Percentiles rank a stretch among this genome's conserved stretches.
Conservation (phyloP, 257 asterid species). For the Rehmannia glutinosa region DNA sequence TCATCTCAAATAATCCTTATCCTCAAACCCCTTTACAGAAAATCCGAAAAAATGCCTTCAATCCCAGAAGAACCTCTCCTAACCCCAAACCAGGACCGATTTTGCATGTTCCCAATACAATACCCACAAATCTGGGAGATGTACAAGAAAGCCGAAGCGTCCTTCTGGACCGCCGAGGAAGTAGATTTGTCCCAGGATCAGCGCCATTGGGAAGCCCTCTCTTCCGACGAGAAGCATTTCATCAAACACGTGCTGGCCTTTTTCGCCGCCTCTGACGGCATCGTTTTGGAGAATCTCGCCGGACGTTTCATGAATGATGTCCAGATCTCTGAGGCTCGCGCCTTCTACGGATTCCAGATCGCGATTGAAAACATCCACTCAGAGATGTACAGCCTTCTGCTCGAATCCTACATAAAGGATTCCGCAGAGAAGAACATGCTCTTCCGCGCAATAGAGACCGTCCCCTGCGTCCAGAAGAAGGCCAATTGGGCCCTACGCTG, state of each 20-base stretch:
- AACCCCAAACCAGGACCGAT: constrained; percentile 74
- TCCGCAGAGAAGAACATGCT: constrained; percentile 52
- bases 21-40: neutral
- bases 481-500: constrained; percentile 91
- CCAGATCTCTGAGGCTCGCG: constrained; percentile 92
- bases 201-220: constrained; percentile 66
- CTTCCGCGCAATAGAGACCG: constrained; percentile 77
- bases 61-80: constrained; percentile 82
- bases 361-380: constrained; percentile 96
- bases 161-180: constrained; percentile 98
- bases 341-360: constrained; percentile 89
- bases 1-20: neutral
- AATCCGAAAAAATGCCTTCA: constrained; percentile 49
- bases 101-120: constrained; percentile 95
- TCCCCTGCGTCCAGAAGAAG: constrained; percentile 78
- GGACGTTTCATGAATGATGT: constrained; percentile 96
- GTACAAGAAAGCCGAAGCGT: constrained; percentile 96
- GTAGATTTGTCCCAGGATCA: constrained; percentile 75
- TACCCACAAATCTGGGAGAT: constrained; percentile 96
- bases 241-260: constrained; percentile 83
- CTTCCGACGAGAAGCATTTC: constrained; percentile 71
- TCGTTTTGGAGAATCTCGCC: constrained; percentile 89
- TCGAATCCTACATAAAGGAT: constrained; percentile 81
- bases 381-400: constrained; percentile 83
- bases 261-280: constrained; percentile 96